Evolutionary conservation across 768 basidiomycete species (phyloP), one percentile per base, ranked within the genome.

Genomic region (Trametes cingulata): DNA sequence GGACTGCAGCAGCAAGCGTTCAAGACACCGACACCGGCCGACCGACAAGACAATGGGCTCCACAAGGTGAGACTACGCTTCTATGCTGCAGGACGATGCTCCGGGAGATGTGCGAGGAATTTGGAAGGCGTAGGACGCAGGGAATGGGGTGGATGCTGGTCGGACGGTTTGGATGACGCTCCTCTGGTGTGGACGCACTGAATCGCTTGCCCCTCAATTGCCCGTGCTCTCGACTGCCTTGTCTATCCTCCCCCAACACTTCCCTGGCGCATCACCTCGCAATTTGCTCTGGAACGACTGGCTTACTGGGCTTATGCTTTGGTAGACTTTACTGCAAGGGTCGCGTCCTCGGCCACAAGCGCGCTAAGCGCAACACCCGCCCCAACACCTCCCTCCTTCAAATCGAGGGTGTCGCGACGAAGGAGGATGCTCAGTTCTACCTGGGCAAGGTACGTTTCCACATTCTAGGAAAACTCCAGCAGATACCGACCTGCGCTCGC

Each of bases 291-390:
- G 15, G 36, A 51, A 48, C 24, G 27, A 15, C 22, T 41, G 35
- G 55, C 61, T 58, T 39, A 62, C 43, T 45, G 42, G 49, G 39
- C 20, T 47, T 25, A 33, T 56, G 50, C 19, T 52, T 17, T 43
- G 13, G 24, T 37, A 96, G 95, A 85, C 85, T 97, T 72, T 96
- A 97, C 85, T 76, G 77, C 78, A 98, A 97, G 83, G 97, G 93
- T 76, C 94, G 97, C 71, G 87, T 99, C 73, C 83, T 98, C 71
- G 94, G 95, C 66, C 93, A 96, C 91, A 98, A 98, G 82, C 93
- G 97, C 66, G 95, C 92, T 63, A 98, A 98, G 82, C 90, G 94
- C 73, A 98, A 98, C 85, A 83, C 90, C 59, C 85, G 89, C 73
- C 95, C 94, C 73, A 96, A 96, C 83, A 97, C 95, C 63, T 93